Evolutionary conservation across 78 protist genomes (phyloP), one percentile per base, ranked within the genome.

Genomic region (Diacronema lutheri): DNA sequence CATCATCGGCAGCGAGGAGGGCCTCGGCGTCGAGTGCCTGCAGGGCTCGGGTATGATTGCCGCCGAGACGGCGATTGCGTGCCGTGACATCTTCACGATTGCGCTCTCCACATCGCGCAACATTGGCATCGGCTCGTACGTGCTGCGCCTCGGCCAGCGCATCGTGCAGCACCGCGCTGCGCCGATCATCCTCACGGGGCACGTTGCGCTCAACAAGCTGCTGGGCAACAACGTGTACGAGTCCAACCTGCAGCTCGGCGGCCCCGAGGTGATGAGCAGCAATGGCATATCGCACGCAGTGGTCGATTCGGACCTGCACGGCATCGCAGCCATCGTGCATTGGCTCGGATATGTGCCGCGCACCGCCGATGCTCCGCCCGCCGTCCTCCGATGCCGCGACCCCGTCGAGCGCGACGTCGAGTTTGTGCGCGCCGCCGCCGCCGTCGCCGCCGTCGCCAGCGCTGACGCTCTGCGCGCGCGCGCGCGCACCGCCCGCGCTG

Each of bases 121-220:
- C 10, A 98, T 97, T 16, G 99, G 99, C 77, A 97, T 97, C 77
- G 99, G 99, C n/a, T 97, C 99, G 31, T 97, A 97, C 73, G 90
- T 97, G 9, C 97, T 94, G 41, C 93, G 99, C 37, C 92, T 97
- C 5, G 99, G 99, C 60, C 97, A 95, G 84, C 80, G 92, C 46
- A 81, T 89, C n/a, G 77, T 89, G 40, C 92, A 89, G 66, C 83
- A 76, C 21, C 29, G 25, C 46, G 90, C 77, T n/a, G 86, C 92
- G 4, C 98, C 98, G 37, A 95, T 97, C 65, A 83, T 97, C 57
- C 91, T 97, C 41, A 97, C 99, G 10, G 99, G 99, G 77, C 92
- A 91, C 41, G n/a, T 41, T 5, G 99, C 99, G 38, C 87, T 97
- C 41, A 97, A 97, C 93, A 97, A 96, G 91, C 81, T 88, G 84